Evolutionary conservation across 1,139 yeast genomes (phyloP).

Genomic region (Pneumocystis canis): DNA sequence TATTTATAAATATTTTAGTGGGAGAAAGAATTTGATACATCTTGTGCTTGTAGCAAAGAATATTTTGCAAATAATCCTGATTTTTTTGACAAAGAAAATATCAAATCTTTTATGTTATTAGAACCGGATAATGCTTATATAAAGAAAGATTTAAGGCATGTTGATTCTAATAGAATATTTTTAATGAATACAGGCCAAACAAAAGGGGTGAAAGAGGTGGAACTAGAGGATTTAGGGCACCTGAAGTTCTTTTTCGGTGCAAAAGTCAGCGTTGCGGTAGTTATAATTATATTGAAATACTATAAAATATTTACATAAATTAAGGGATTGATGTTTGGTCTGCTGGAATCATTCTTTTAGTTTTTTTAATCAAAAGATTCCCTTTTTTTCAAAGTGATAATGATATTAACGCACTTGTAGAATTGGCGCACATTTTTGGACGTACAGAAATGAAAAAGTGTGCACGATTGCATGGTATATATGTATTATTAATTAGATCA

Average conservation of each 20-base stretch:
- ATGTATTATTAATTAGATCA: neutral
- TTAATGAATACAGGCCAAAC: conserved; percentile 20
- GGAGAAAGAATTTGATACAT: conserved; percentile 4
- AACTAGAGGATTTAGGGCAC: conserved; percentile 70
- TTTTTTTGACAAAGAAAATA: conserved; percentile 12
- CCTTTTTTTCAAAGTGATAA: conserved; percentile 13
- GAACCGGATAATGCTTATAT: conserved; percentile 7
- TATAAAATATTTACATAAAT: neutral
- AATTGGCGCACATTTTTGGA: conserved; percentile 11
- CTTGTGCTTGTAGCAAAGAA: neutral
- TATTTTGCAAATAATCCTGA: neutral
- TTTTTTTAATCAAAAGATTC: conserved; percentile 44
- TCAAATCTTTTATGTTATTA: conserved; percentile 13
- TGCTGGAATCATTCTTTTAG: conserved; percentile 55
- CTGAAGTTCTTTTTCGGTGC: conserved; percentile 62
- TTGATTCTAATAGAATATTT: conserved; percentile 15
- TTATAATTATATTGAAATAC: neutral
- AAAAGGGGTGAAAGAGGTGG: conserved; percentile 70
- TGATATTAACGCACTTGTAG: conserved; percentile 11
- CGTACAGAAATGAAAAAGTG: conserved; percentile 11
- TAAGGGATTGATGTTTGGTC: conserved; percentile 56
- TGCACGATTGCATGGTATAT: conserved; percentile 11
- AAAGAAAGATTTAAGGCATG: conserved; percentile 2
- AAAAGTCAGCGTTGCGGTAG: conserved; percentile 46
- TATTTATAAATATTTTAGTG: conserved; percentile 19